Evolutionary conservation across 1,284 basidiomycete species (phyloP).

Genomic region (Malassezia dermatis): DNA sequence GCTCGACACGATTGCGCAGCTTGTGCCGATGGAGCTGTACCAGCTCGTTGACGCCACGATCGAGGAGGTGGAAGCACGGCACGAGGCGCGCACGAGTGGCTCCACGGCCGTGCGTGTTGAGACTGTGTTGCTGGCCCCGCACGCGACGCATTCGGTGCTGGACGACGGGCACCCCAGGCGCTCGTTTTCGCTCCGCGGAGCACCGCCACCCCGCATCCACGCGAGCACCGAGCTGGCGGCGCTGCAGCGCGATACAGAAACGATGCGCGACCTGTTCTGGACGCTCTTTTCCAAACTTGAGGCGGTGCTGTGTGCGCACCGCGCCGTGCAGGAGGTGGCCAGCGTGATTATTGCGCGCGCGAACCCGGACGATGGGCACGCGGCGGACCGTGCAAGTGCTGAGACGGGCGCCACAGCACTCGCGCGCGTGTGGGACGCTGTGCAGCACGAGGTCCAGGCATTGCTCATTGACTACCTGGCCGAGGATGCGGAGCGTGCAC

Average conservation of each 20-base stretch:
- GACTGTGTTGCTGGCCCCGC: conserved; percentile 47
- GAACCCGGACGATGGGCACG: conserved; percentile 26
- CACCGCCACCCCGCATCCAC: conserved; percentile 22
- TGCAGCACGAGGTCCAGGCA: conserved; percentile 70
- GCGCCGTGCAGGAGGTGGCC: conserved; percentile 77
- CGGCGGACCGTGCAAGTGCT: conserved; percentile 9
- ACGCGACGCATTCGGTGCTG: conserved; percentile 17
- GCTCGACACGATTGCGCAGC: conserved; percentile 72
- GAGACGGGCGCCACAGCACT: conserved; percentile 48
- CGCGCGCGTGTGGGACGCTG: conserved; percentile 77
- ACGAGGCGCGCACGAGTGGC: conserved; percentile 55
- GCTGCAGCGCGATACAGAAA: conserved; percentile 38
- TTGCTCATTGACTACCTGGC: conserved; percentile 84
- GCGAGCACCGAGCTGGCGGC: conserved; percentile 28
- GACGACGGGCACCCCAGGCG: conserved; percentile 18
- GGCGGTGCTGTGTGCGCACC: conserved; percentile 83
- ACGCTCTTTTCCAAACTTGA: conserved; percentile 92
- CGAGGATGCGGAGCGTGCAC: conserved; percentile 70
- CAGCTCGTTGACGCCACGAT: conserved; percentile 74
- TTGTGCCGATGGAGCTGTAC: conserved; percentile 74
- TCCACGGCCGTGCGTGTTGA: conserved; percentile 58
- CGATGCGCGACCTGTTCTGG: conserved; percentile 78
- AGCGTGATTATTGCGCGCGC: conserved; percentile 25
- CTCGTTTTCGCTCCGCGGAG: conserved; percentile 25
- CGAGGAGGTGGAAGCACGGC: conserved; percentile 67